phyloP scores from a whole-genome alignment of 164 flowering plant genomes.

The Umbilicus rupestris region DNA sequence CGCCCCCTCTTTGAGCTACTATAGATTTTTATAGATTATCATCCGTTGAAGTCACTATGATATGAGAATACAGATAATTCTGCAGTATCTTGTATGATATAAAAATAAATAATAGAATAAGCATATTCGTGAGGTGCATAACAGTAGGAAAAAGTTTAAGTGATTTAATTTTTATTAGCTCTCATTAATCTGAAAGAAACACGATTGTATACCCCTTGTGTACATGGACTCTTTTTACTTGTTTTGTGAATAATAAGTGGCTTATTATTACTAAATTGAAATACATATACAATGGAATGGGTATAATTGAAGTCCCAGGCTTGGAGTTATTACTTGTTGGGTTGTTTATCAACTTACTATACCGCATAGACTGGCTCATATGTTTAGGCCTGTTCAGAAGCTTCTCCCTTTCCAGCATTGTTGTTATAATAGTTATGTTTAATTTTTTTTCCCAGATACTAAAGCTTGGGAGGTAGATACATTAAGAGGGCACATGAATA shows the following conservation, averaged over 20 bases:
- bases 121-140: background rate
- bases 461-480: constrained; percentile 42
- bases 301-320: background rate
- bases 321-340: background rate
- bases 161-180: background rate
- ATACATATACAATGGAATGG: background rate
- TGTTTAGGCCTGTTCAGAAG: background rate
- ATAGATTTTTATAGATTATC: background rate
- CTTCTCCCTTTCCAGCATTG: background rate
- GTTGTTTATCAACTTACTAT: background rate
- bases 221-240: background rate
- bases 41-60: background rate
- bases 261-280: background rate
- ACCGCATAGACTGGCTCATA: background rate
- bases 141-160: background rate
- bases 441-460: constrained; percentile 41
- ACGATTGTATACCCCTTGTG: background rate
- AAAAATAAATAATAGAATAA: background rate
- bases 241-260: background rate
- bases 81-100: background rate
- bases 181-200: background rate
- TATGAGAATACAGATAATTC: background rate
- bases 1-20: background rate
- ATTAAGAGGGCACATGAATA: constrained; percentile 63
- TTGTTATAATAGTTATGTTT: background rate